Evolutionary conservation across 2,329 filamentous ascomycete genomes (phyloP), one percentile per base, ranked within the genome.

Genomic region (Paecilomyces sp.): DNA sequence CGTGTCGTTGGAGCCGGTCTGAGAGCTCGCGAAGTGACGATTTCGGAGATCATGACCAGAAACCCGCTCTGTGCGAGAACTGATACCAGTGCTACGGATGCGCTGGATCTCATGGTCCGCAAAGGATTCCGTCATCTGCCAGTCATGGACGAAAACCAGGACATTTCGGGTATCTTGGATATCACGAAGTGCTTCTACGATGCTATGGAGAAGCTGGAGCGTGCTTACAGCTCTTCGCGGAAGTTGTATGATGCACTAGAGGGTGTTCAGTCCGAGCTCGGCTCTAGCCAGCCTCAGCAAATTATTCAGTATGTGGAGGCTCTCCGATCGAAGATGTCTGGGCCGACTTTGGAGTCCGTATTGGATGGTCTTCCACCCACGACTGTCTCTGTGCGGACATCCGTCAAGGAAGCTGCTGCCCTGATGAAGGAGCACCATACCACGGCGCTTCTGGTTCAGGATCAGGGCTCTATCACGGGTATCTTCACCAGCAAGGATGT

Each of bases 141-240:
- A 2, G 94, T 99, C 65, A 99, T 99, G 94, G 94, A 99, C 77
- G 94, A 99, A 81, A 97, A 99, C 76, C 94, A 99, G 77, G 93
- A 99, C 72, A 99, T 99, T 63, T 96, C 92, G 7, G 94, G 94
- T 80, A 92, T 99, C 66, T 81, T 99, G 58, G 94, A 99, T 76
- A 99, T 99, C 69, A 99, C 94, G 60, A 99, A 97, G 79, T 99
- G 94, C 79, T 99, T 99, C 77, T 99, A 99, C 78, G 94, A 99
- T 78, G 94, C 94, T 52, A 99, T 99, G 94, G 94, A 99, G 81
- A 99, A 99, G 81, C 81, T 99, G 62, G 94, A 99, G 81, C 89
- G 94, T 57, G 94, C 94, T 56, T 99, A 99, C 75, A 92, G 91
- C 65, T 97, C 94, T 15, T 99, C 94, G n/a, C 87, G 94, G 67